Evolutionary conservation across 2,329 filamentous ascomycete genomes (phyloP).

Genomic region (Xylaria sp.): DNA sequence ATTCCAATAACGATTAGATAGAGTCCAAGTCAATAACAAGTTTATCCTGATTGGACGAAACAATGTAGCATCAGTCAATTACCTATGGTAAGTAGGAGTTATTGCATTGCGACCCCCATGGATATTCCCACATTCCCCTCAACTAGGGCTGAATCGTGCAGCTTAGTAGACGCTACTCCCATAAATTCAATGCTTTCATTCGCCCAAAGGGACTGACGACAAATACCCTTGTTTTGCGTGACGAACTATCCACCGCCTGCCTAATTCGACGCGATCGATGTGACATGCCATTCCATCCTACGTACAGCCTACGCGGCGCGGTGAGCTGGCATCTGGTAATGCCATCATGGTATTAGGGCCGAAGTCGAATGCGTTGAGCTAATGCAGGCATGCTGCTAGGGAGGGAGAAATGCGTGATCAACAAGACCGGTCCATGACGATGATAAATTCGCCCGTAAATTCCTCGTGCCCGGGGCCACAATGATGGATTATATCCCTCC

Average conservation of each 20-base stretch:
- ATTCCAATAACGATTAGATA: too few relatives aligned
- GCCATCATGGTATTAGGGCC: background rate
- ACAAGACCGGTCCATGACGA: background rate
- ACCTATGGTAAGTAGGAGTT: too few relatives aligned
- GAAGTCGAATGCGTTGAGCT: background rate
- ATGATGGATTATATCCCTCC: background rate
- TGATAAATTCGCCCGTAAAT: background rate
- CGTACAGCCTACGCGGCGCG: too few relatives aligned
- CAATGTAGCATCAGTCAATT: too few relatives aligned
- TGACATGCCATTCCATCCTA: background rate
- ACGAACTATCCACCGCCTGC: background rate
- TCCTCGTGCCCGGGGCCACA: background rate
- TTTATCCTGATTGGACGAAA: too few relatives aligned
- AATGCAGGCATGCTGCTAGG: background rate
- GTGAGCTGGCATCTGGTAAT: background rate
- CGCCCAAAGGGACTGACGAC: background rate
- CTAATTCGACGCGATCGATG: background rate
- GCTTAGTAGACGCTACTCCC: background rate
- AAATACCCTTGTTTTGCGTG: background rate
- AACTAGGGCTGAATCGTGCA: background rate
- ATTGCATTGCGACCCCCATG: background rate
- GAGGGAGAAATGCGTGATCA: background rate
- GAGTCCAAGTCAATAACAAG: too few relatives aligned
- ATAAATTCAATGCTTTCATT: background rate
- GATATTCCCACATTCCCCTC: too few relatives aligned